Conservation (phyloP, 495 filamentous ascomycete species). For the Podospora conica region DNA sequence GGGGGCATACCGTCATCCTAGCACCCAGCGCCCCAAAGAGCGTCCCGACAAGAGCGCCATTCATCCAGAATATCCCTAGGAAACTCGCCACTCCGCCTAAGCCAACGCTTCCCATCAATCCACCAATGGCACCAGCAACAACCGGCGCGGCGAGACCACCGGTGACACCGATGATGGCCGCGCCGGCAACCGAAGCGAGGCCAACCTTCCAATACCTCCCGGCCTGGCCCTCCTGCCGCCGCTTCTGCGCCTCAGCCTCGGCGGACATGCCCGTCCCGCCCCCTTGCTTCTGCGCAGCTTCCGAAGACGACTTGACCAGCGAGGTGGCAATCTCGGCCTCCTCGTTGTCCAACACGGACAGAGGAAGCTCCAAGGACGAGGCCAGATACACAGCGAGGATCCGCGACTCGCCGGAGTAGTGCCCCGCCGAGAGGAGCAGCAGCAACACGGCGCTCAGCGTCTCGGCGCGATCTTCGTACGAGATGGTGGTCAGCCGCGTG, state of each 20-base stretch:
- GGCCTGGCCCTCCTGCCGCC: slow-evolving; percentile 54
- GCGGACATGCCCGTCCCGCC: slow-evolving; percentile 53
- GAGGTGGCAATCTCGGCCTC: slow-evolving; percentile 68
- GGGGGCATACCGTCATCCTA: slow-evolving; percentile 60
- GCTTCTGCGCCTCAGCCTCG: slow-evolving; percentile 60
- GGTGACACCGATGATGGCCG: slow-evolving; percentile 79
- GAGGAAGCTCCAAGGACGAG: slow-evolving; percentile 56
- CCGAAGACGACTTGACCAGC: slow-evolving; percentile 49
- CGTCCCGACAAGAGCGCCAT: slow-evolving; percentile 73
- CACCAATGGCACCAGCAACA: slow-evolving; percentile 83
- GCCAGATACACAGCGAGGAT: slow-evolving; percentile 59
- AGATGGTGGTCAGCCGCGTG: slow-evolving; percentile 35
- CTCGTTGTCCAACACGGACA: slow-evolving; percentile 54
- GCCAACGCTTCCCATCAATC: slow-evolving; percentile 76
- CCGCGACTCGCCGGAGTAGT: slow-evolving; percentile 66
- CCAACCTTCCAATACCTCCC: slow-evolving; percentile 80
- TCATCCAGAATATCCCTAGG: slow-evolving; percentile 74
- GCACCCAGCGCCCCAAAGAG: slow-evolving; percentile 86
- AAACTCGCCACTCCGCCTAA: slow-evolving; percentile 80
- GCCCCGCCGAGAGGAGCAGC: slow-evolving; percentile 61
- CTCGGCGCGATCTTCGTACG: slow-evolving; percentile 39
- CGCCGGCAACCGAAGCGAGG: slow-evolving; percentile 78
- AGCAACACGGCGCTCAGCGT: slow-evolving; percentile 57
- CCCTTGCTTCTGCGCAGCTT: slow-evolving; percentile 30
- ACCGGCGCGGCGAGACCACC: slow-evolving; percentile 82